A percentile compares a stretch with the other conserved stretches of the same genome.
These are phyloP conservation scores for Thuidium tamariscinum DNA, from an alignment of 225 moss, liverwort and hornwort species.

Conservation along the genomic window DNA sequence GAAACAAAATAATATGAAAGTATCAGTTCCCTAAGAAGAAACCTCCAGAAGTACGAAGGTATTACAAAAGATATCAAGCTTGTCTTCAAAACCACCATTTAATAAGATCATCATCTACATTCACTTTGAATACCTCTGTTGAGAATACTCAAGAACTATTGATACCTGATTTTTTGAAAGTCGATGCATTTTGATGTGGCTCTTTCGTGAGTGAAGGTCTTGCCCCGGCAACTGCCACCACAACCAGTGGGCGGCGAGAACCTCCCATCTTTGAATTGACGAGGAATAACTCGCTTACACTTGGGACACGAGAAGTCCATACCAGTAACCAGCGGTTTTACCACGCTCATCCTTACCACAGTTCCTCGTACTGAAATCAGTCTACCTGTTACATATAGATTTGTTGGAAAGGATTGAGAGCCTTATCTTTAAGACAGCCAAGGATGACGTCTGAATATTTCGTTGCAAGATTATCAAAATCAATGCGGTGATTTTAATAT, in stretches of 20 bases:
- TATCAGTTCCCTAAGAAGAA: neutral
- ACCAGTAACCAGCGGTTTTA: slow-evolving; percentile 71
- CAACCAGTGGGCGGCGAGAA: slow-evolving; percentile 78
- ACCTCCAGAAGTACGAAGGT: neutral
- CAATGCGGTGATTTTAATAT: neutral
- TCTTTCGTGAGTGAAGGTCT: slow-evolving; percentile 60
- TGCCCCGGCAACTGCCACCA: slow-evolving; percentile 81
- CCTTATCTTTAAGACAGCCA: neutral
- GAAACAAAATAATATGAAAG: neutral
- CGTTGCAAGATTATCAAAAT: neutral
- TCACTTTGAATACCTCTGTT: neutral
- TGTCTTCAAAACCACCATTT: neutral
- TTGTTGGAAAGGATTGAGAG: neutral
- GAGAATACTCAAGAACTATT: neutral
- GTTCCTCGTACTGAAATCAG: slow-evolving; percentile 92
- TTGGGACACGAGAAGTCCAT: slow-evolving; percentile 85
- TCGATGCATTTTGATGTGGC: slow-evolving; percentile 56
- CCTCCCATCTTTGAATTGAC: slow-evolving; percentile 70
- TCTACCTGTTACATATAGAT: slow-evolving; percentile 43
- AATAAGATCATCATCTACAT: neutral
- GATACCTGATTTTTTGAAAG: slow-evolving; percentile 84
- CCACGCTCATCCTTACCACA: slow-evolving; percentile 85
- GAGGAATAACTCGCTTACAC: slow-evolving; percentile 61
- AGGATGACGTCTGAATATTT: neutral
- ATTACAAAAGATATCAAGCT: neutral